Conservation (phyloP, 345 rosid species). For the Eucalyptus albens region DNA sequence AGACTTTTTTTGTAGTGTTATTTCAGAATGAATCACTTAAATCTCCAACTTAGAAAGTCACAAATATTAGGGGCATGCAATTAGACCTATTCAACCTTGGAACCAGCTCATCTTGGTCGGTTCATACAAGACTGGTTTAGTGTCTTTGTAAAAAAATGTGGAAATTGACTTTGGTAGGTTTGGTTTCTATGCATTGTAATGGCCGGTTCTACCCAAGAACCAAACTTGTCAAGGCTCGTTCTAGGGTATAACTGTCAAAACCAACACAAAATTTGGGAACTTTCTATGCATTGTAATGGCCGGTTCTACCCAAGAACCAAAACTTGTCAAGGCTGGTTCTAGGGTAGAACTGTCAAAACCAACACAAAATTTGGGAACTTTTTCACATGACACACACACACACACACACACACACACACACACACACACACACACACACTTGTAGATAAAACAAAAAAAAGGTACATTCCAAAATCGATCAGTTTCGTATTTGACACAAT, state of each 20-base stretch:
- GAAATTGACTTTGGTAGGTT: neutral
- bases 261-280: neutral
- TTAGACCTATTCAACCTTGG: neutral
- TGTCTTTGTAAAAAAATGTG: neutral
- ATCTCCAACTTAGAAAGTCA: no score
- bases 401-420: no score
- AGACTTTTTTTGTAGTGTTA: no score
- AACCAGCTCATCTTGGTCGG: neutral
- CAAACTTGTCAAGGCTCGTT: neutral
- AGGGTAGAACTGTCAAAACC: neutral
- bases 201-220: neutral
- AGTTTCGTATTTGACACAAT: no score
- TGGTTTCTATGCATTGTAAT: no score
- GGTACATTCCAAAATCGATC: no score
- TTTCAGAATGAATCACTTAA: no score
- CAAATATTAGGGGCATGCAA: neutral
- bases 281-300: neutral
- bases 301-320: neutral
- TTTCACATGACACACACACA: no score
- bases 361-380: no score
- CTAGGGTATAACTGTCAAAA: neutral
- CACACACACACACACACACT: no score
- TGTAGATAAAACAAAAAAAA: no score
- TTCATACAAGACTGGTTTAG: neutral
- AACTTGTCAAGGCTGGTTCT: neutral